phyloP scores from a whole-genome alignment of 768 basidiomycete genomes.

The Kwoniella europaea region DNA sequence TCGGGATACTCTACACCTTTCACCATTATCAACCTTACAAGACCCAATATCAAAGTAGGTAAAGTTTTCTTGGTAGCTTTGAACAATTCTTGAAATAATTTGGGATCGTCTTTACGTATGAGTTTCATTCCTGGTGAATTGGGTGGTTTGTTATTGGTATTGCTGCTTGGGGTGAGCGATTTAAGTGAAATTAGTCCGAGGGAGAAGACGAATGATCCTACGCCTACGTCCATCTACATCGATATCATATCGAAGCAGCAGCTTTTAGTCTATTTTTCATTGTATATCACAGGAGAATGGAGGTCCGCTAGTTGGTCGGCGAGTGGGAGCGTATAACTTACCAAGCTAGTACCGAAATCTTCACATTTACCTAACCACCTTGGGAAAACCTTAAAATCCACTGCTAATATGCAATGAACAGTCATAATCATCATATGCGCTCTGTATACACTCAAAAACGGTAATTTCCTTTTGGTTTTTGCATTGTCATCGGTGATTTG shows the following conservation, averaged over 20 bases:
- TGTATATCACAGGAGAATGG: too few relatives aligned
- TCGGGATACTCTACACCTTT: constrained; percentile 96
- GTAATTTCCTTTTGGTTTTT: constrained; percentile 41
- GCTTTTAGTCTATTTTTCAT: too few relatives aligned
- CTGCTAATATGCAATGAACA: constrained; percentile 84
- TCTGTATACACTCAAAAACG: constrained; percentile 83
- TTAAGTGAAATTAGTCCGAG: constrained; percentile 90
- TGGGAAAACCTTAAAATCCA: constrained; percentile 93
- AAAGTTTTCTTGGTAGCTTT: constrained; percentile 65
- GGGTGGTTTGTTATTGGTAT: neutral
- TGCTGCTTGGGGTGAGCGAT: constrained; percentile 57
- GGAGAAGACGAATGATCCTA: constrained; percentile 96
- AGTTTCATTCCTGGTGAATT: neutral
- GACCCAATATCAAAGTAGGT: constrained; percentile 73
- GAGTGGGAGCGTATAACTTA: constrained; percentile 57
- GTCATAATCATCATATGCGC: constrained; percentile 97
- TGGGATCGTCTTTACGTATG: neutral
- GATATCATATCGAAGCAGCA: too few relatives aligned
- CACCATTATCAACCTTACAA: constrained; percentile 79
- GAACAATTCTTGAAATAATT: constrained; percentile 56
- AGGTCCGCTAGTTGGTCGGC: neutral
- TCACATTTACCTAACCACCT: constrained; percentile 88
- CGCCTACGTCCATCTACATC: constrained; percentile 91
- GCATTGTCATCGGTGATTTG: neutral
- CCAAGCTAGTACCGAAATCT: constrained; percentile 91